Percentiles rank a stretch among this genome's conserved stretches.
Conservation (phyloP, 2,329 filamentous ascomycete species). For the Akanthomyces lecanii region DNA sequence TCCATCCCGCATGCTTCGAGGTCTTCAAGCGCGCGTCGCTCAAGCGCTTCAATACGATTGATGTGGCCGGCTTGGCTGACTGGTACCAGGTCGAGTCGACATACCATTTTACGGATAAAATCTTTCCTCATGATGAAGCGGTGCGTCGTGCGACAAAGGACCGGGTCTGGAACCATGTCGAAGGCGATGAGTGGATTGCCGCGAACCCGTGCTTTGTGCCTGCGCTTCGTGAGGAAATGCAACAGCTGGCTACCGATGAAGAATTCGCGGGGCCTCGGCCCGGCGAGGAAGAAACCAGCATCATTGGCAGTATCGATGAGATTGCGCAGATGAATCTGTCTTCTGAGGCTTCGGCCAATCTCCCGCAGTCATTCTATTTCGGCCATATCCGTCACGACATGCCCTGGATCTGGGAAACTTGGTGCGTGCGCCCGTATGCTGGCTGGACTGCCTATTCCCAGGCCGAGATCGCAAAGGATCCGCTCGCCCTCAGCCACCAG, state of each 20-base stretch:
- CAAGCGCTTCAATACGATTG: conserved; percentile 18
- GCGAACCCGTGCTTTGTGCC: conserved; percentile 20
- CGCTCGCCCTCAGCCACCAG: not conserved
- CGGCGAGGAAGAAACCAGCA: not conserved
- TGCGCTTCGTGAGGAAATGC: not conserved
- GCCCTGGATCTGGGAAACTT: conserved; percentile 21
- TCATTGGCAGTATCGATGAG: not conserved
- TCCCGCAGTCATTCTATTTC: conserved; percentile 12
- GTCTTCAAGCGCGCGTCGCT: conserved; percentile 26
- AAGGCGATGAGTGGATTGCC: conserved; percentile 17
- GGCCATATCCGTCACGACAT: conserved; percentile 1
- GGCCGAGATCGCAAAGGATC: conserved; percentile 2
- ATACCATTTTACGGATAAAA: conserved; percentile 7
- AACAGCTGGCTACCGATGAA: not conserved
- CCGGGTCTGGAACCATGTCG: conserved; percentile 9
- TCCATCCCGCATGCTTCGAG: conserved; percentile 29
- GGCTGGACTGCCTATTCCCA: conserved; percentile 13
- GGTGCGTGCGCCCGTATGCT: conserved; percentile 17
- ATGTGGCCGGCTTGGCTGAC: conserved; percentile 20
- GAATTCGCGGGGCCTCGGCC: not conserved
- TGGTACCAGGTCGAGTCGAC: conserved; percentile 13
- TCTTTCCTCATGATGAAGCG: conserved; percentile 10
- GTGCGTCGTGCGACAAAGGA: not conserved
- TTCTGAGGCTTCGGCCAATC: not conserved
- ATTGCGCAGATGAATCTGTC: not conserved